Evolutionary conservation across 805 yeast species (phyloP).

Genomic region (Danielia reshetovae): DNA sequence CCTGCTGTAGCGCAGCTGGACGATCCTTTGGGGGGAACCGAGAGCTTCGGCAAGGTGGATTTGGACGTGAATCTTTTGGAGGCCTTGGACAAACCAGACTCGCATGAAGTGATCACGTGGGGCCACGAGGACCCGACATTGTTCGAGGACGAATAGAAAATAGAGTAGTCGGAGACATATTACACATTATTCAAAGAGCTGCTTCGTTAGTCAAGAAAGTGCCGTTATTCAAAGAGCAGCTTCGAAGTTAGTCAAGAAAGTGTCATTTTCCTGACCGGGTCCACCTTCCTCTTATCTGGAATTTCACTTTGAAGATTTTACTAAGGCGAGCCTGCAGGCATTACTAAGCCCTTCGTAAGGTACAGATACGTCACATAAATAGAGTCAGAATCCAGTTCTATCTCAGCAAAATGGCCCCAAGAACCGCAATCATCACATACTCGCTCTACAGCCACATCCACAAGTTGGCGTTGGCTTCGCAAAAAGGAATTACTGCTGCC

Average conservation of each 20-base stretch:
- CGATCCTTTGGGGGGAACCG: slow-evolving; percentile 23
- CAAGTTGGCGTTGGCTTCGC: slow-evolving; percentile 60
- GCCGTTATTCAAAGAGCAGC: no score
- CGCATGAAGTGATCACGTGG: slow-evolving; percentile 33
- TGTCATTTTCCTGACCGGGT: no score
- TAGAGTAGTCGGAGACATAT: no score
- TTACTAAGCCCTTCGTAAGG: neutral
- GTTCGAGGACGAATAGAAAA: slow-evolving; percentile 7
- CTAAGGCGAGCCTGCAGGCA: neutral
- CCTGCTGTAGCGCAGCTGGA: slow-evolving; percentile 21
- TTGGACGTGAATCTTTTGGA: slow-evolving; percentile 35
- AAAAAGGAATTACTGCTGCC: slow-evolving; percentile 64
- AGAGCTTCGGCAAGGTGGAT: slow-evolving; percentile 36
- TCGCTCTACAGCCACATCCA: slow-evolving; percentile 77
- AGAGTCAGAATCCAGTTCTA: no score
- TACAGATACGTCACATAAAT: no score
- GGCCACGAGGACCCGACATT: slow-evolving; percentile 26
- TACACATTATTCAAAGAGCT: no score
- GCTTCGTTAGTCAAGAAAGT: no score
- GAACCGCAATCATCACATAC: slow-evolving; percentile 48
- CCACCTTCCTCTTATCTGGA: no score
- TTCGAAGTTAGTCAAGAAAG: no score
- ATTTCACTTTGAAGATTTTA: no score
- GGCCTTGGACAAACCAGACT: slow-evolving; percentile 32
- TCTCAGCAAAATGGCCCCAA: slow-evolving; percentile 28